Conservation (phyloP, 495 filamentous ascomycete species). For the Penicillium canescens region DNA sequence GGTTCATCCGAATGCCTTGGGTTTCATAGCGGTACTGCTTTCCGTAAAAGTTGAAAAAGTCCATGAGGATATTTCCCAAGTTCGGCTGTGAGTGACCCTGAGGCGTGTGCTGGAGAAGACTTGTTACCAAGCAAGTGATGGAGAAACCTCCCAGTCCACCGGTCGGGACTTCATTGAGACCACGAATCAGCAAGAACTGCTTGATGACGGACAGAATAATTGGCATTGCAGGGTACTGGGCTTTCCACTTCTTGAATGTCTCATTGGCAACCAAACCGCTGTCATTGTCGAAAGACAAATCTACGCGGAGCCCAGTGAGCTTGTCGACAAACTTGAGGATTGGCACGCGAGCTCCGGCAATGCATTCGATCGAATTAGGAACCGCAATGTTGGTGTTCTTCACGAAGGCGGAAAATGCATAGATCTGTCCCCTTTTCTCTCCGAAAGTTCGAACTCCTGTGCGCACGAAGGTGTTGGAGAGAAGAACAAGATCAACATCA, state of each 20-base stretch:
- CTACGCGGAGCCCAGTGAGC: constrained; percentile 72
- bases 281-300: constrained; percentile 91
- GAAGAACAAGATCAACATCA: constrained; percentile 91
- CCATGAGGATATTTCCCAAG: constrained; percentile 75
- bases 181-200: constrained; percentile 85
- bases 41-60: constrained; percentile 88
- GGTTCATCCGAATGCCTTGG: constrained; percentile 72
- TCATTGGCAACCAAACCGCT: constrained; percentile 74
- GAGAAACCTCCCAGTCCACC: constrained; percentile 96
- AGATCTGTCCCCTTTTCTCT: constrained; percentile 46
- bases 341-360: constrained; percentile 79
- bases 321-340: constrained; percentile 87
- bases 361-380: constrained; percentile 57
- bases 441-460: constrained; percentile 43
- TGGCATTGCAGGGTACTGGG: constrained; percentile 77
- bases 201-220: constrained; percentile 83
- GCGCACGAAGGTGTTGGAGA: constrained; percentile 61
- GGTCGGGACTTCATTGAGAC: constrained; percentile 82
- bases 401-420: constrained; percentile 54
- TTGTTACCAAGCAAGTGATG: constrained; percentile 89
- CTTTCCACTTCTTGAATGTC: constrained; percentile 78
- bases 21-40: constrained; percentile 66
- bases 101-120: constrained; percentile 76
- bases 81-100: constrained; percentile 61
- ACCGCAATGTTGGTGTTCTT: constrained; percentile 47